Percentiles rank a stretch among this genome's conserved stretches.
These are phyloP conservation scores for Leishmania turanica DNA, from an alignment of 208 protist species.

Conservation along the genomic window DNA sequence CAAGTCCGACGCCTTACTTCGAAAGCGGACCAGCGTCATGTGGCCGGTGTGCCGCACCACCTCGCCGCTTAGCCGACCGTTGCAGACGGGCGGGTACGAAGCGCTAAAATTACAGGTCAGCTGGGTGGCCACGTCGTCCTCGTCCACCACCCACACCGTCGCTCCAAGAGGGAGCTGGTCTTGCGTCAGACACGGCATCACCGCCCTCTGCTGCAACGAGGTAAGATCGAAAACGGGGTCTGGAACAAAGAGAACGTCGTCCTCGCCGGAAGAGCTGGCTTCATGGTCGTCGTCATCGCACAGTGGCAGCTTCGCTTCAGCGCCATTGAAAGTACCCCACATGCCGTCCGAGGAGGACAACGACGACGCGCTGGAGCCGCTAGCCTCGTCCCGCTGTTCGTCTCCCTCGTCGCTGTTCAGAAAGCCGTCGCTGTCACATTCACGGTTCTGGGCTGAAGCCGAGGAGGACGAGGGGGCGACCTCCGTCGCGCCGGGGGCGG, in stretches of 20 bases:
- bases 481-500: neutral
- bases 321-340: constrained; percentile 44
- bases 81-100: constrained; percentile 71
- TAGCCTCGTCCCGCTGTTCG: neutral
- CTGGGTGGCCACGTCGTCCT: constrained; percentile 78
- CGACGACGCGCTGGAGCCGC: constrained; percentile 14
- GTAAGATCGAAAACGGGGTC: constrained; percentile 60
- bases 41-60: constrained; percentile 63
- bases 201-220: constrained; percentile 36
- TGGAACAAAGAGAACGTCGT: constrained; percentile 60
- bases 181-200: constrained; percentile 48
- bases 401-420: constrained; percentile 16
- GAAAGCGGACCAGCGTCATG: constrained; percentile 69
- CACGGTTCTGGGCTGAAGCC: constrained; percentile 12
- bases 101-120: constrained; percentile 61
- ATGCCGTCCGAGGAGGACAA: constrained; percentile 35
- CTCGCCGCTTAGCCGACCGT: constrained; percentile 55
- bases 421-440: constrained; percentile 30
- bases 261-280: constrained; percentile 24
- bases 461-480: neutral
- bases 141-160: constrained; percentile 80
- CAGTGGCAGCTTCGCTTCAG: constrained; percentile 19
- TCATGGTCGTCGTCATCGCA: constrained; percentile 13
- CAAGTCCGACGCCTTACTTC: constrained; percentile 32
- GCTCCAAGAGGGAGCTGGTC: constrained; percentile 46